Evolutionary conservation across 441 rosid species (phyloP), one percentile per base, ranked within the genome.

Genomic region (Corymbia calophylla): DNA sequence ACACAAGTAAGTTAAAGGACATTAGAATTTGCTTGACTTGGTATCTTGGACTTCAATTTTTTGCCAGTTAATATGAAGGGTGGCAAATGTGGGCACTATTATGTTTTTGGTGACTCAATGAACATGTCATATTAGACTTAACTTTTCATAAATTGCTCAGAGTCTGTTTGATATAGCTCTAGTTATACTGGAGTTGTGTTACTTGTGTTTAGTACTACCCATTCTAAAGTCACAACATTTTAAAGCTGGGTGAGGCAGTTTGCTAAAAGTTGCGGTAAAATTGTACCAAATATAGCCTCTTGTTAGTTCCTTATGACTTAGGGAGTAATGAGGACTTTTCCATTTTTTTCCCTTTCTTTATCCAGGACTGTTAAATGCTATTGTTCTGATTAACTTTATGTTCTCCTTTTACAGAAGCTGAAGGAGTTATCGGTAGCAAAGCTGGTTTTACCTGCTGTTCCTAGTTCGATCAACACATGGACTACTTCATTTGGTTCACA

Each of bases 401-500:
- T 77, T 77, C 51, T 77, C n/a, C 84, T 77, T 77, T 77, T 44
- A 13, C 51, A 89, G 91, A 84, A 88, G 54, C 91, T 93, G 44
- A 49, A 19, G 51, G 87, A 88, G 73, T 29, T 92, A n/a, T 92
- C 92, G 19, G 94, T 93, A 31, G 88, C 89, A 87, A 91, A 92
- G 90, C 53, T 95, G 70, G 64, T 91, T 44, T 86, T 94, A 53
- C 95, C 96, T 16, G 92, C 96, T 48, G 90, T 89, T 77, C 87
- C 91, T 10, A 51, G 55, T 32, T 84, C 88, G 7, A 56, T 95
- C 4, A 62, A 90, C 49, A 92, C 95, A 32, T 95, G 97, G 95
- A 92, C 70, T 15, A 54, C 87, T 9, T 86, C 88, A 25, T 95
- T 95, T 32, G 93, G 31, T 95, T 95, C 85, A 87, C 93, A 10